Base-by-base conservation (phyloP, 805 yeast species). In the Nakazawaea peltata region DNA sequence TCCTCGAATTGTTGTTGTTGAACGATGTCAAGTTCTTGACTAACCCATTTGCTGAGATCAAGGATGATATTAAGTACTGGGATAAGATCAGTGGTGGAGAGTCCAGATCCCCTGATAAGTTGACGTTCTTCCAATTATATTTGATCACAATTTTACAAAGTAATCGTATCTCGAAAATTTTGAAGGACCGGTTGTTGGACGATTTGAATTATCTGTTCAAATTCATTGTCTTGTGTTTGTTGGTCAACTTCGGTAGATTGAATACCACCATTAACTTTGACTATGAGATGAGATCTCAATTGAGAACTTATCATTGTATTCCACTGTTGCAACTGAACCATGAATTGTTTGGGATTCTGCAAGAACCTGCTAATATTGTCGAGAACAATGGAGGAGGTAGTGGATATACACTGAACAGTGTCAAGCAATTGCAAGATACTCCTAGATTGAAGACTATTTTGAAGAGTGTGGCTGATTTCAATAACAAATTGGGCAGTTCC, bases 211-310 rank as follows among this genome's bases (percentile, higher is more conserved):
- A 58, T 37, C 56, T 63, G 3, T 38, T 59, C 29, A 57, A 57
- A 32, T 58, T 59, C 39, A 47, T 54, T 8, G 50, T 57, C 9
- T 46, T 58, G 16, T 86, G 95, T 44, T 58, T 90, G 26, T 64
- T 90, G 41, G 97, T 90, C 13, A 90, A 90, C 51, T 76, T 88
- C 36, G 97, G 97, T 8, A 67, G 97, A 42, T 76, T 90, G 77
- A 90, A 90, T 61, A 90, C 98, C 2, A 90, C 97, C 2, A 79
- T 90, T 34, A 90, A 90, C 58, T 82, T 90, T 52, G 95, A 86
- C 38, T 85, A 94, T 16, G 97, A 87, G 50, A 90, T 90, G 97
- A 80, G 86, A 47, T 85, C 95, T 0, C 90, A 87, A 45, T 67
- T 90, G 43, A 69, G 98, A 49, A 88, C 97, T 0, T 90, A 83